Evolutionary conservation across 2,329 filamentous ascomycete species (phyloP).

Genomic region (Huntiella omanensis): DNA sequence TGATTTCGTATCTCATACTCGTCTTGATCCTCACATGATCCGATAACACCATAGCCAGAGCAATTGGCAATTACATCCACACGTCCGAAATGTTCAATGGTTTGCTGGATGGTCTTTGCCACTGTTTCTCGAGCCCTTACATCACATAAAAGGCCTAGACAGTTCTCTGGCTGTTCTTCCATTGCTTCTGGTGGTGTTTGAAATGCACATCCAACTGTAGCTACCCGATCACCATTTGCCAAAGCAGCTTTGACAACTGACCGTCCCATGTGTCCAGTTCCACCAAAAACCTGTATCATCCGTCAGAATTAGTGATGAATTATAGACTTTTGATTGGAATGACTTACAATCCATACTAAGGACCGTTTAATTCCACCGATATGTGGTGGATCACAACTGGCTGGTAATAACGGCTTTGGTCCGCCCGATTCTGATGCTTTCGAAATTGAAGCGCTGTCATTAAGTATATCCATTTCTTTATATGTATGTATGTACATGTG

Average conservation of each 20-base stretch:
- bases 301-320: not conserved
- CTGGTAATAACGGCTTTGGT: conserved; percentile 43
- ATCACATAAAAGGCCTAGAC: conserved; percentile 71
- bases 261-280: conserved; percentile 91
- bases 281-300: conserved; percentile 60
- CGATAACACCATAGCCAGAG: conserved; percentile 88
- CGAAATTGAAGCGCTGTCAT: not conserved
- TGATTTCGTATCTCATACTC: conserved; percentile 88
- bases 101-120: conserved; percentile 46
- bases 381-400: conserved; percentile 71
- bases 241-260: conserved; percentile 73
- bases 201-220: conserved; percentile 66
- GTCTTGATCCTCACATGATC: conserved; percentile 90
- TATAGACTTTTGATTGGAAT: not conserved
- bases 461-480: not conserved
- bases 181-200: conserved; percentile 59
- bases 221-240: conserved; percentile 63
- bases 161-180: conserved; percentile 51
- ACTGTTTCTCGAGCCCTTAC: conserved; percentile 71
- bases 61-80: conserved; percentile 87
- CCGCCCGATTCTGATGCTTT: not conserved
- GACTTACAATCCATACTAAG: conserved; percentile 71
- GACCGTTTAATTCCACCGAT: conserved; percentile 50
- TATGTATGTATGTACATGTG: too few species aligned
- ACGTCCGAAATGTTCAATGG: conserved; percentile 56